Evolutionary conservation across 495 filamentous ascomycete genomes (phyloP), one percentile per base, ranked within the genome.

Genomic region (Tirmania nivea): DNA sequence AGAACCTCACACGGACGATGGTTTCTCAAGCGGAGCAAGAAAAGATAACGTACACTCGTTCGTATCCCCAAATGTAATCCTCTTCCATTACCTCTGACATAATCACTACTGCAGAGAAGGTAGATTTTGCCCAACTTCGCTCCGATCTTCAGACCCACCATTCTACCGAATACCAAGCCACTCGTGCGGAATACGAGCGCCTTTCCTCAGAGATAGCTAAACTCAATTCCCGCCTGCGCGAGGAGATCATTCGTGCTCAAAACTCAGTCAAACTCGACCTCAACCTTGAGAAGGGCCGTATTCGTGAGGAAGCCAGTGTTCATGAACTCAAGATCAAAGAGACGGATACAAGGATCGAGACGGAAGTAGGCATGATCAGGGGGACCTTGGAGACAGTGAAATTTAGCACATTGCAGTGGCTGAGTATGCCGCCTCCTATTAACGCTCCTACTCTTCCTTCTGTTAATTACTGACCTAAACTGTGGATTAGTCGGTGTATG

Each of bases 281-380:
- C 53, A 99, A 96, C 67, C 68, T 99, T 12, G 90, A 99, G 62
- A 99, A 99, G 73, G 90, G 90, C 2, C 73, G 90, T 49, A 96
- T 99, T 57, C 76, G 92, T 52, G 90, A 99, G 67, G 90, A 99
- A 70, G 86, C 87, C 9, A 93, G 93, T 60, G 82, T 84, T 59
- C 90, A 96, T 71, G 90, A 96, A 69, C 74, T 99, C 70, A 93
- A 94, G 70, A 86, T 99, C 59, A 94, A 94, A 71, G 90, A 99
- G 73, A 96, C 92, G 16, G 90, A 99, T 68, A 93, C 87, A 49
- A 76, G 90, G 65, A 96, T 99, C 67, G 90, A 99, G 71, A 90
- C 95, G 70, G 90, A 96, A 70, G 87, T 90, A 42, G 90, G 90
- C 20, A 83, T 81, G 19, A 65, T 99, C 59, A 71, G 85, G 56